phyloP scores from a whole-genome alignment of 2,329 filamentous ascomycete genomes.

The Pestalotiopsis fici region DNA sequence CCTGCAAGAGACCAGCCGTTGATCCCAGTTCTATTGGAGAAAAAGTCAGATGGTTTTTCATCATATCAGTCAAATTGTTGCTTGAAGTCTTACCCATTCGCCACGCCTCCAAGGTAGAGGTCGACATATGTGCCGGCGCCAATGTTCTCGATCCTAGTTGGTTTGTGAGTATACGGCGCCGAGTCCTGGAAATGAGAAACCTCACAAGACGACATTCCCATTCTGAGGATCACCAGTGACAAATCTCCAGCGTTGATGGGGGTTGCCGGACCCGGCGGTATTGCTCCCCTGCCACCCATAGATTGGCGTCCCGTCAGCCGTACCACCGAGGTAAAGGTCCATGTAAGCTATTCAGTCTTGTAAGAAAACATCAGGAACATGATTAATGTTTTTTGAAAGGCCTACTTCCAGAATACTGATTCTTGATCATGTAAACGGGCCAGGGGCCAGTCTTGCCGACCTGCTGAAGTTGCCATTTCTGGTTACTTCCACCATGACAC shows the following conservation, averaged over 20 bases:
- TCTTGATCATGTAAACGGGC: not conserved
- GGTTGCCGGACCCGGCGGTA: not conserved
- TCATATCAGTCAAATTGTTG: not conserved
- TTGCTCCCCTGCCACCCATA: not conserved
- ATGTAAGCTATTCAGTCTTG: not conserved
- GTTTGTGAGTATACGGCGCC: not conserved
- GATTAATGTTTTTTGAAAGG: not conserved
- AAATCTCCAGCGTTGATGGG: not conserved
- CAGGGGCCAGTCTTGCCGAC: not conserved
- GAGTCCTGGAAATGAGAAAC: not conserved
- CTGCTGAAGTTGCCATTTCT: not conserved
- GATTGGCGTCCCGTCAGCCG: not conserved
- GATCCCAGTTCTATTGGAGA: not conserved
- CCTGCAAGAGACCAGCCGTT: not conserved
- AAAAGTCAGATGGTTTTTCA: not conserved
- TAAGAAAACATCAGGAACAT: not conserved
- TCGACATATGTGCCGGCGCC: not conserved
- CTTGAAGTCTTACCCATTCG: not conserved
- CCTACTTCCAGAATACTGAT: not conserved
- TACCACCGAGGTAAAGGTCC: not conserved
- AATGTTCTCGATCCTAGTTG: not conserved
- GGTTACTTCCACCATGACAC: not conserved
- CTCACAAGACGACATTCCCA: not conserved
- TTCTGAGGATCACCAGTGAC: not conserved
- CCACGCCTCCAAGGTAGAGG: not conserved